A percentile compares a stretch with the other conserved stretches of the same genome.
Evolutionary conservation across 495 filamentous ascomycete genomes (phyloP).

Genomic region (Penicillium cataractarum): DNA sequence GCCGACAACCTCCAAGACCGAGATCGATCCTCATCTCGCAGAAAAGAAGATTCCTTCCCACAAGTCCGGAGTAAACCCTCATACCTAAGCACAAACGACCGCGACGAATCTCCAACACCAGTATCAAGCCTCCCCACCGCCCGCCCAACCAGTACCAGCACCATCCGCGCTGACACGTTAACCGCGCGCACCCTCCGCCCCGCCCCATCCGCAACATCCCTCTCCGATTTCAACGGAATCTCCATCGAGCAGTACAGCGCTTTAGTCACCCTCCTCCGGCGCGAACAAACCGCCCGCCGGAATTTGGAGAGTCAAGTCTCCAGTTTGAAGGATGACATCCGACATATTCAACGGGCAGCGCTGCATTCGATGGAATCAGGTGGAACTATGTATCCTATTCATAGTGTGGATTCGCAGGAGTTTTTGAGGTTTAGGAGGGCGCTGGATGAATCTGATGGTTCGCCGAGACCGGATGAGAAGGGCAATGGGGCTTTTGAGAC

Average conservation of each 20-base stretch:
- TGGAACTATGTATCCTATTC: constrained; percentile 43
- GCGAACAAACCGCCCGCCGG: constrained; percentile 58
- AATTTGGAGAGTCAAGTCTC: constrained; percentile 57
- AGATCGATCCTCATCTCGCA: constrained; percentile 19
- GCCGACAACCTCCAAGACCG: constrained; percentile 22
- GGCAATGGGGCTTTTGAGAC: constrained; percentile 14
- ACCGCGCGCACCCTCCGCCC: constrained; percentile 34
- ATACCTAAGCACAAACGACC: constrained; percentile 19
- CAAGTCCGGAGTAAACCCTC: constrained; percentile 32
- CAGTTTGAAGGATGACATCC: constrained; percentile 54
- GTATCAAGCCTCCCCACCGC: constrained; percentile 15
- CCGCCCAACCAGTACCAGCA: constrained; percentile 45
- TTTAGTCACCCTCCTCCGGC: constrained; percentile 56
- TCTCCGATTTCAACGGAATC: constrained; percentile 41
- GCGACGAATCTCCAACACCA: constrained; percentile 32
- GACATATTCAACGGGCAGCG: constrained; percentile 41
- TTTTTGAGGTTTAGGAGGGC: constrained; percentile 36
- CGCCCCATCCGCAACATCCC: constrained; percentile 37
- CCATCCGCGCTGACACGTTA: constrained; percentile 41
- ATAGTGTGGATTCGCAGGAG: constrained; percentile 40
- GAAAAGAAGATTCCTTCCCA: constrained; percentile 21
- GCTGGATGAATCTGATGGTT: constrained; percentile 26
- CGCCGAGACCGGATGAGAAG: constrained; percentile 20
- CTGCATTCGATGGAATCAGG: constrained; percentile 36
- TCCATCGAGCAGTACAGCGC: constrained; percentile 62